phyloP scores from a whole-genome alignment of 257 asterid species.

The Buddleja alternifolia region DNA sequence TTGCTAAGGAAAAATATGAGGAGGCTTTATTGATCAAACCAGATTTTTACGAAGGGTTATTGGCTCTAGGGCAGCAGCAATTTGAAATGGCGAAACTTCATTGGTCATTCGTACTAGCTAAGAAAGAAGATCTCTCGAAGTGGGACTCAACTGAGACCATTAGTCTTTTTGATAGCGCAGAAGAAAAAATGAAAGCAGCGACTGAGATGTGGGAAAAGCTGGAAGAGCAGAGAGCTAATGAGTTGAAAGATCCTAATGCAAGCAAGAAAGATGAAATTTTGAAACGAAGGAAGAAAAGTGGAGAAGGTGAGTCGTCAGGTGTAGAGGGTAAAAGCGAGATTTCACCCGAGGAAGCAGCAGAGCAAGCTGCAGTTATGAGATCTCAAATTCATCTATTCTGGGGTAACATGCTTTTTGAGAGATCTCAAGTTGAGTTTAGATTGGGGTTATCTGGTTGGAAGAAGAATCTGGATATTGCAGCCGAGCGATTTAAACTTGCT shows the following conservation, averaged over 20 bases:
- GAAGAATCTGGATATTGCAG: slow-evolving; percentile 58
- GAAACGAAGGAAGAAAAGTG: slow-evolving; percentile 56
- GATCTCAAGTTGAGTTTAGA: slow-evolving; percentile 62
- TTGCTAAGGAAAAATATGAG: slow-evolving; percentile 61
- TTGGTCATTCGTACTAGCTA: slow-evolving; percentile 63
- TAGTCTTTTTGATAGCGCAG: slow-evolving; percentile 58
- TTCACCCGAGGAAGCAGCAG: slow-evolving; percentile 56
- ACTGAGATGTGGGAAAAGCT: slow-evolving; percentile 71
- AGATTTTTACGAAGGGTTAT: slow-evolving; percentile 62
- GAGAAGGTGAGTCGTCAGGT: slow-evolving; percentile 49
- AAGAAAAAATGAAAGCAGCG: slow-evolving; percentile 65
- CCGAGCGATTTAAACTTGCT: slow-evolving; percentile 60
- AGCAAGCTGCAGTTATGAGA: slow-evolving; percentile 66
- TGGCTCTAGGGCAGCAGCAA: slow-evolving; percentile 72
- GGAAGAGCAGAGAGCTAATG: slow-evolving; percentile 63
- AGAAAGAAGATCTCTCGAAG: slow-evolving; percentile 56
- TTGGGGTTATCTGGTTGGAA: slow-evolving; percentile 62
- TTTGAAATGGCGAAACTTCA: slow-evolving; percentile 80
- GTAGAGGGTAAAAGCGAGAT: slow-evolving; percentile 37
- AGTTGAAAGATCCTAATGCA: slow-evolving; percentile 52
- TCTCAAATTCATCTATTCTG: slow-evolving; percentile 69
- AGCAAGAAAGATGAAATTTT: slow-evolving; percentile 58
- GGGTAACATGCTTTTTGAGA: slow-evolving; percentile 74
- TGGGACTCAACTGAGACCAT: slow-evolving; percentile 65
- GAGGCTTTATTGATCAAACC: slow-evolving; percentile 61